Evolutionary conservation across 2,329 filamentous ascomycete genomes (phyloP).

Genomic region (Nemania sp.): DNA sequence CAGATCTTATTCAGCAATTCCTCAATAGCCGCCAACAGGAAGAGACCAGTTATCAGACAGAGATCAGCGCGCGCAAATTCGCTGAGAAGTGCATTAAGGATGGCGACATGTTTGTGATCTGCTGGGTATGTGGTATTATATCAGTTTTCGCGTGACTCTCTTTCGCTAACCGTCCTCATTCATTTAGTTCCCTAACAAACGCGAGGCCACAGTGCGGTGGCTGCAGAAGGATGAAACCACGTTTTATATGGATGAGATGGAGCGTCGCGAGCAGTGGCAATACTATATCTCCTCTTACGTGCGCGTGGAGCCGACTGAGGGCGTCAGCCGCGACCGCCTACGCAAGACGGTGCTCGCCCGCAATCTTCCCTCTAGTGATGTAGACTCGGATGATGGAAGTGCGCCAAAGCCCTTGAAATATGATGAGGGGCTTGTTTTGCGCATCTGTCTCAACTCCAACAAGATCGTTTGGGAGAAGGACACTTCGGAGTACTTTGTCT

Average conservation of each 20-base stretch:
- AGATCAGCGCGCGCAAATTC: conserved; percentile 90
- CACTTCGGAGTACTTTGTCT: conserved; percentile 78
- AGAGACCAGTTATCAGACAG: conserved; percentile 88
- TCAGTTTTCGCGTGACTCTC: conserved; percentile 6
- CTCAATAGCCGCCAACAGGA: conserved; percentile 83
- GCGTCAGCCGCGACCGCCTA: conserved; percentile 73
- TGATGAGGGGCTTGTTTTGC: conserved; percentile 75
- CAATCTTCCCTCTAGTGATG: conserved; percentile 73
- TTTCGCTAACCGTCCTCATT: conserved; percentile 51
- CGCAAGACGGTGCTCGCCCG: conserved; percentile 77
- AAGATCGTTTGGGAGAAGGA: conserved; percentile 81
- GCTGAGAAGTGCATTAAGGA: conserved; percentile 95
- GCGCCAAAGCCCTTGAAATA: conserved; percentile 71
- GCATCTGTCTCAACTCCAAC: conserved; percentile 81
- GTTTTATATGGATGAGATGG: conserved; percentile 89
- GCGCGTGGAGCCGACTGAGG: conserved; percentile 88
- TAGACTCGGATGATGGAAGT: conserved; percentile 72
- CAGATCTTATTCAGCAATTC: conserved; percentile 90
- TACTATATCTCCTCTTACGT: conserved; percentile 96
- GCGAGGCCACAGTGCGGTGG: conserved; percentile 78
- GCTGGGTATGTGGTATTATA: conserved; percentile 77
- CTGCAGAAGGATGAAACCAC: conserved; percentile 77
- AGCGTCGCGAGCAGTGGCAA: conserved; percentile 86
- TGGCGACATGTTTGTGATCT: conserved; percentile 88
- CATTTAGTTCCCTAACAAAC: conserved; percentile 71